Conservation (phyloP, 805 yeast genomes). For the Candida coquimbonensis region DNA sequence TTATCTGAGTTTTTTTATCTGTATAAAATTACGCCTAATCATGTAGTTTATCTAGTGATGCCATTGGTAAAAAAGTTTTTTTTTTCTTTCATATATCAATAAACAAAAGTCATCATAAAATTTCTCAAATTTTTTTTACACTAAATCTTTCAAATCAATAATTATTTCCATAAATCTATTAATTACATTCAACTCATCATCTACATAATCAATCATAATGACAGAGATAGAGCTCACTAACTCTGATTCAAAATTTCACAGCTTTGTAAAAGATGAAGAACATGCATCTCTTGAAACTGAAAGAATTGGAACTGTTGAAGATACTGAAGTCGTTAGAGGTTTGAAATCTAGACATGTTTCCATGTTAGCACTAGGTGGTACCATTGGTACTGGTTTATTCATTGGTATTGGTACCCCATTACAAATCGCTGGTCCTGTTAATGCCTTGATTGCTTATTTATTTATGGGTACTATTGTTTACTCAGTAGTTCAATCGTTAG, state of each 20-base stretch:
- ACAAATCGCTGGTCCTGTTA: constrained; percentile 61
- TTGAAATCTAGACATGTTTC: constrained; percentile 62
- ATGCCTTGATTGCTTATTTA: constrained; percentile 55
- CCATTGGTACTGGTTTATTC: constrained; percentile 51
- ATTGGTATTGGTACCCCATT: constrained; percentile 56
- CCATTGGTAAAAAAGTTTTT: no score
- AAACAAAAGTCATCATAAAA: no score
- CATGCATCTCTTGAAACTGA: background rate
- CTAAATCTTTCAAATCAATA: no score
- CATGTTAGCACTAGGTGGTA: constrained; percentile 53
- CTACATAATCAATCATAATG: no score
- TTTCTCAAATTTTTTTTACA: no score
- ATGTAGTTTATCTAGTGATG: no score
- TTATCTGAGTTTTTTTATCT: no score
- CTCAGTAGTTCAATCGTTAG: constrained; percentile 62
- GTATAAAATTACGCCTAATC: no score
- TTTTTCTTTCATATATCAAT: no score
- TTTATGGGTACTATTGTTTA: constrained; percentile 62
- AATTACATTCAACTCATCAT: background rate
- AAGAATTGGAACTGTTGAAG: constrained; percentile 2
- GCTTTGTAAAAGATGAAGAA: background rate
- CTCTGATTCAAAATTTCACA: background rate
- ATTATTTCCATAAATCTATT: no score
- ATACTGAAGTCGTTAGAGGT: constrained; percentile 42
- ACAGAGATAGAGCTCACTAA: no score